These are phyloP conservation scores for Monilinia laxa DNA, from an alignment of 2,329 filamentous ascomycete genomes.

Conservation along the genomic window DNA sequence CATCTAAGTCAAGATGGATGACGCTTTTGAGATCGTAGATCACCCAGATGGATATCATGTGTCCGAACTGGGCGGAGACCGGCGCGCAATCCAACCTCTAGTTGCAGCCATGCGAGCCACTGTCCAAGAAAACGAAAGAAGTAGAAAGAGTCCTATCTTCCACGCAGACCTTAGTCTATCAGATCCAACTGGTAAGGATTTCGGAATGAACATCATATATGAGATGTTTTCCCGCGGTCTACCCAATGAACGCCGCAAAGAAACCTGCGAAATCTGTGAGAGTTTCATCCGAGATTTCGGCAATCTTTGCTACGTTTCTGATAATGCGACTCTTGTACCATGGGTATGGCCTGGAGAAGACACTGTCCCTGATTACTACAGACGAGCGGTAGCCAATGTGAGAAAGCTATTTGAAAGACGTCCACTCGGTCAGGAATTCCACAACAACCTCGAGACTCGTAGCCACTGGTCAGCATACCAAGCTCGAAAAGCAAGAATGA, in stretches of 20 bases:
- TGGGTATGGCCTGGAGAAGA: slow-evolving; percentile 17
- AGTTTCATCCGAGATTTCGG: slow-evolving; percentile 4
- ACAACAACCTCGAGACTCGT: not conserved
- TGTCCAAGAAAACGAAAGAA: not conserved
- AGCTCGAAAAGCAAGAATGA: not conserved
- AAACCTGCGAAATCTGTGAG: slow-evolving; percentile 18
- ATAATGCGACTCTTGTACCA: slow-evolving; percentile 1
- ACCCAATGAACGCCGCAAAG: not conserved
- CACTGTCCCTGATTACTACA: slow-evolving; percentile 10
- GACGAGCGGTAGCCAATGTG: not conserved
- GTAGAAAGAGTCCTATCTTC: not conserved
- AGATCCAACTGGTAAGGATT: slow-evolving; percentile 1
- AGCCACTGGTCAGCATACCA: not conserved
- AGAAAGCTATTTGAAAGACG: slow-evolving; percentile 15
- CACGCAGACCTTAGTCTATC: slow-evolving; percentile 5
- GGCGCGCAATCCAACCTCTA: slow-evolving; percentile 11
- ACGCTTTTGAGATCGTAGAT: slow-evolving; percentile 16
- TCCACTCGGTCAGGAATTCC: slow-evolving; percentile 2
- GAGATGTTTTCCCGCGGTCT: slow-evolving; percentile 14
- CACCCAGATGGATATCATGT: slow-evolving; percentile 11
- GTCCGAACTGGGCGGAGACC: slow-evolving; percentile 4
- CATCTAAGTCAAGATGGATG: slow-evolving; percentile 4
- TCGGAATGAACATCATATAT: slow-evolving; percentile 7
- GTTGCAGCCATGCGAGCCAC: slow-evolving; percentile 5
- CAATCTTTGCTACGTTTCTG: slow-evolving; percentile 11